These are phyloP conservation scores for Darksidea phi DNA, from an alignment of 495 filamentous ascomycete species.

Conservation along the genomic window DNA sequence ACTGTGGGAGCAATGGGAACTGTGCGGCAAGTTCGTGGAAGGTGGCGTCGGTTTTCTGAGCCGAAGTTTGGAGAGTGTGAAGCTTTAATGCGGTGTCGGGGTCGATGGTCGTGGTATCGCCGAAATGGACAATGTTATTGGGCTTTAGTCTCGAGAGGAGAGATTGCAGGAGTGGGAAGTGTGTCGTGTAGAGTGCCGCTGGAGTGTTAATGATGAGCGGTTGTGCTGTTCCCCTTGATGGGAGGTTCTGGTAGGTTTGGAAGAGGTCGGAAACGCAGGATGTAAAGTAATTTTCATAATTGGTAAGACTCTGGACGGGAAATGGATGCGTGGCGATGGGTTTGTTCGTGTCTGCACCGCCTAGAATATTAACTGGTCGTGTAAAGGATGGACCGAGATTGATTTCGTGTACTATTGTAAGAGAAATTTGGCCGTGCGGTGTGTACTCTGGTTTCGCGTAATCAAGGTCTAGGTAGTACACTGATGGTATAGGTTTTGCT, in stretches of 20 bases:
- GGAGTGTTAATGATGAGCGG: slow-evolving; percentile 79
- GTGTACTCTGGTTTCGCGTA: slow-evolving; percentile 82
- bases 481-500: slow-evolving; percentile 27
- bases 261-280: slow-evolving; percentile 68
- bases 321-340: slow-evolving; percentile 69
- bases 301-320: slow-evolving; percentile 65
- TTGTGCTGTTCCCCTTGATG: slow-evolving; percentile 39
- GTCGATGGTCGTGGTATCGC: background rate
- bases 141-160: slow-evolving; percentile 62
- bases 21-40: slow-evolving; percentile 10
- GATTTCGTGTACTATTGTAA: slow-evolving; percentile 61
- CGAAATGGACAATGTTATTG: slow-evolving; percentile 64
- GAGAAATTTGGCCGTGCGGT: slow-evolving; percentile 72
- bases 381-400: slow-evolving; percentile 75
- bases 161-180: slow-evolving; percentile 63
- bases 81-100: background rate
- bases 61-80: background rate
- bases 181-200: slow-evolving; percentile 78
- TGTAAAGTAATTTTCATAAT: slow-evolving; percentile 69
- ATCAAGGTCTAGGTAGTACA: slow-evolving; percentile 76
- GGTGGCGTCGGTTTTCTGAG: background rate
- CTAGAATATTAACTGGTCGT: slow-evolving; percentile 54
- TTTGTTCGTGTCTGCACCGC: slow-evolving; percentile 21
- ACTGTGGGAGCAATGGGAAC: slow-evolving; percentile 14
- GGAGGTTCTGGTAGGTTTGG: slow-evolving; percentile 56